Evolutionary conservation across 192 early-diverging fungal species (phyloP), one percentile per base, ranked within the genome.

Genomic region (Helicostylum pulchrum): DNA sequence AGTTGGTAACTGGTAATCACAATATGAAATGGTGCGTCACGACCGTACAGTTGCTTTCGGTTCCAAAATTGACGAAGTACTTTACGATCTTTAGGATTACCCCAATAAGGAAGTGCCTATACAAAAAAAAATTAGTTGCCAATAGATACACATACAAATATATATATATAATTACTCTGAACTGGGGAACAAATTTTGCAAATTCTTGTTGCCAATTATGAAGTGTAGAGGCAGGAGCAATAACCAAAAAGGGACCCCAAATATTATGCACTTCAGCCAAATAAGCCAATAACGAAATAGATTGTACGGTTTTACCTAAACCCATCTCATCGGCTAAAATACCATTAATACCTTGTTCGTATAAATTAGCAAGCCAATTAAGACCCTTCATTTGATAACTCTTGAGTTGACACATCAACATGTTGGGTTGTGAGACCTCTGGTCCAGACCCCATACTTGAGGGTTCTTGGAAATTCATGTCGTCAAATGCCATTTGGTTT

Each of bases 131-230:
- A 26, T 19, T 53, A 19, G 44, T 11, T 46, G 9, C 0, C 10
- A 15, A 46, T 15, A 3, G 2, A 46, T 15, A 46, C 10, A 46
- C 10, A 11, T 45, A 50, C 2, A 53, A 17, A 90, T 26, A 2
- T 26, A n/a, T n/a, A n/a, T n/a, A n/a, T 26, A 26, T 26, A 26
- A 0, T 26, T 26, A 26, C 78, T 62, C 87, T 88, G 59, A 96
- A 85, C 19, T 79, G 80, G 8, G 94, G 94, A 0, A 88, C 85
- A 65, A 93, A 96, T 31, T 82, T 80, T 14, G 85, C 70, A 30
- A 96, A 80, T 77, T 96, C 94, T 64, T 92, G 88, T 71, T 94
- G 89, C 94, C 94, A 96, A 66, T 96, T 96, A 64, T 92, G 91
- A 62, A 96, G 76, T 0, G 92, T 94, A 36, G 92, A 94, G 0